Percentiles rank a stretch among this genome's conserved stretches.
These are phyloP conservation scores for Tritrichomonas foetus DNA, from an alignment of 208 protist genomes.

Conservation along the genomic window DNA sequence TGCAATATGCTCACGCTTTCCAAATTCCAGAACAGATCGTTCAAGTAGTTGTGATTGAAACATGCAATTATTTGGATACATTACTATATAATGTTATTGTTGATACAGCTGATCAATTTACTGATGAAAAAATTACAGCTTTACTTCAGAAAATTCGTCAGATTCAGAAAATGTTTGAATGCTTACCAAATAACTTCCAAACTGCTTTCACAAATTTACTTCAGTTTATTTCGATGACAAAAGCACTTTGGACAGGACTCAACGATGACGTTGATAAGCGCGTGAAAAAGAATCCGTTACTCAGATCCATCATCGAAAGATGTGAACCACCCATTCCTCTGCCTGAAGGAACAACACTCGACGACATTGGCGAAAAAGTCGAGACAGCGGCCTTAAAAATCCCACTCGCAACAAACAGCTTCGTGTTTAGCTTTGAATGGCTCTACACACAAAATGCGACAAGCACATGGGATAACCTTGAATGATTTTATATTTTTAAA, in stretches of 20 bases:
- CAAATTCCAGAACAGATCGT: conserved; percentile 5
- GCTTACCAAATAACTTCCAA: not conserved
- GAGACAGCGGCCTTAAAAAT: not conserved
- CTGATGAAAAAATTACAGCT: not conserved
- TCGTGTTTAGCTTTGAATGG: not conserved
- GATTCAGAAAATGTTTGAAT: not conserved
- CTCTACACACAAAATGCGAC: not conserved
- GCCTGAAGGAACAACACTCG: not conserved
- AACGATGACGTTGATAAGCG: not conserved
- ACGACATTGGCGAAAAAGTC: not conserved
- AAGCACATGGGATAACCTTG: not conserved
- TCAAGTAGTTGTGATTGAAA: not conserved
- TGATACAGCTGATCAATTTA: not conserved
- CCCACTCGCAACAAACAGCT: not conserved
- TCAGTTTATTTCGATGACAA: not conserved
- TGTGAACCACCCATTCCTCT: not conserved
- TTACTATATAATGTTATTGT: not conserved
- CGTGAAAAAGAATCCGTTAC: not conserved
- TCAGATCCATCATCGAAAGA: not conserved
- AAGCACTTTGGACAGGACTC: not conserved
- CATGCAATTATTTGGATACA: not conserved
- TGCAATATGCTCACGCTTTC: not conserved
- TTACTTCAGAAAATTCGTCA: not conserved
- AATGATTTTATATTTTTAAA: no score
- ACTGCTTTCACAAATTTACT: not conserved